Evolutionary conservation across 805 yeast species (phyloP).

Genomic region (Saccharomycopsis oosterbeekiorum): DNA sequence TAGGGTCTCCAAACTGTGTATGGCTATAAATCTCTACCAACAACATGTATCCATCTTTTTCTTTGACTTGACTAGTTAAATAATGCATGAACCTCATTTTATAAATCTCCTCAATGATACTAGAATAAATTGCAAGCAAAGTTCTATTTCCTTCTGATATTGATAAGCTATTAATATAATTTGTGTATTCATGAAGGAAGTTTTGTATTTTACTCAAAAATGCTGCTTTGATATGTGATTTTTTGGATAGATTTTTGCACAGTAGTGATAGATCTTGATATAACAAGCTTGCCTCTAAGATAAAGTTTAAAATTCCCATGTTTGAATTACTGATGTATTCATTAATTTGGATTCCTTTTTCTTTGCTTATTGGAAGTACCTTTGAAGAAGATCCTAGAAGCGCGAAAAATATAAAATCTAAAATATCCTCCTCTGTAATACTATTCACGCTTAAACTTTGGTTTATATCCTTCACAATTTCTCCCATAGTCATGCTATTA

Average conservation of each 20-base stretch:
- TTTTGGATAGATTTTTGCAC: constrained; percentile 24
- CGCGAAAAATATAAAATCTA: constrained; percentile 41
- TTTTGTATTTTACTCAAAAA: constrained; percentile 38
- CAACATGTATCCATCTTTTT: constrained; percentile 38
- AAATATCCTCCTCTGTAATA: constrained; percentile 32
- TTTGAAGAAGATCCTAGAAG: constrained; percentile 55
- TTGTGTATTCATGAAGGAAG: constrained; percentile 34
- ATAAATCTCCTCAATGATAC: constrained; percentile 41
- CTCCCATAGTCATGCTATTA: constrained; percentile 9
- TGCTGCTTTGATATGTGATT: constrained; percentile 54
- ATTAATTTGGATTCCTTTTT: constrained; percentile 35
- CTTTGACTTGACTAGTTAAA: constrained; percentile 29
- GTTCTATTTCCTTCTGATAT: constrained; percentile 27
- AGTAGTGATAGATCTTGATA: constrained; percentile 36
- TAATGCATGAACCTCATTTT: constrained; percentile 48
- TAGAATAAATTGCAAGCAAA: constrained; percentile 25
- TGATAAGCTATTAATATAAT: constrained; percentile 34
- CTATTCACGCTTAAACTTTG: constrained; percentile 28
- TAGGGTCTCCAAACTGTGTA: constrained; percentile 54
- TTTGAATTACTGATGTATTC: constrained; percentile 42
- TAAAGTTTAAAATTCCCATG: constrained; percentile 42
- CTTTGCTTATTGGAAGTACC: constrained; percentile 35
- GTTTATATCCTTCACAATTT: constrained; percentile 25
- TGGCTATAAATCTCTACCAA: constrained; percentile 42
- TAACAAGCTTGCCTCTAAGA: constrained; percentile 66